Conservation (phyloP, 2,329 filamentous ascomycete genomes). For the Ceratocystis colombiana region DNA sequence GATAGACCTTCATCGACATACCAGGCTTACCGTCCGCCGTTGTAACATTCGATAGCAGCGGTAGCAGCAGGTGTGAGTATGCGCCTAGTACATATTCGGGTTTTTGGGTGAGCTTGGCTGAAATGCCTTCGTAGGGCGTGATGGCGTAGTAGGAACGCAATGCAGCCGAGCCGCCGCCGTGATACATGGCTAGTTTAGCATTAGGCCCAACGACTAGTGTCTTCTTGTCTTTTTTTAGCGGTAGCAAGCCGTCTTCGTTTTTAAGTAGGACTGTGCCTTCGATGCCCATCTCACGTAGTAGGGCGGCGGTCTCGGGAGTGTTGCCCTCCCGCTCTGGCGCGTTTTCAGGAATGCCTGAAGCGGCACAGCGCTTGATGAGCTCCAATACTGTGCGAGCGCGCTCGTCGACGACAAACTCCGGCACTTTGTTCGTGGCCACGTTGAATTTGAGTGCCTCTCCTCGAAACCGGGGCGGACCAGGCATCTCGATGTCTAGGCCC, state of each 20-base stretch:
- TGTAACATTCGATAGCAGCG: conserved; percentile 46
- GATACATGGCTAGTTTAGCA: conserved; percentile 46
- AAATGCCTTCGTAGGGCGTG: conserved; percentile 62
- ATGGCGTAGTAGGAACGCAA: conserved; percentile 55
- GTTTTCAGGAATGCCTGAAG: conserved; percentile 44
- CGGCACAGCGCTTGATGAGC: conserved; percentile 48
- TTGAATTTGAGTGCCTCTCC: conserved; percentile 44
- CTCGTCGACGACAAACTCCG: conserved; percentile 45
- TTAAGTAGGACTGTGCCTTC: conserved; percentile 65
- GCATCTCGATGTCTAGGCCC: conserved; percentile 52
- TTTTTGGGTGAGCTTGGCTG: conserved; percentile 38
- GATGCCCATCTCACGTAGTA: conserved; percentile 55
- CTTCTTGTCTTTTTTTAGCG: conserved; percentile 53
- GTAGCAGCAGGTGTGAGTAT: conserved; percentile 55
- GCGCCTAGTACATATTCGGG: conserved; percentile 49
- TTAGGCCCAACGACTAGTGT: conserved; percentile 50
- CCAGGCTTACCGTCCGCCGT: conserved; percentile 45
- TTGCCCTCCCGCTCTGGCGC: conserved; percentile 46
- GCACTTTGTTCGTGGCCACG: conserved; percentile 47
- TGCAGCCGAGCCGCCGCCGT: conserved; percentile 57
- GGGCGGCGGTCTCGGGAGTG: conserved; percentile 50
- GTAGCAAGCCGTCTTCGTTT: conserved; percentile 55
- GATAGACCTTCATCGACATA: conserved; percentile 53
- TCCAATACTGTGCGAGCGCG: conserved; percentile 49
- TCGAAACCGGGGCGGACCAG: conserved; percentile 43